Evolutionary conservation across 768 basidiomycete genomes (phyloP).

Genomic region (Psilocybe tampanensis): DNA sequence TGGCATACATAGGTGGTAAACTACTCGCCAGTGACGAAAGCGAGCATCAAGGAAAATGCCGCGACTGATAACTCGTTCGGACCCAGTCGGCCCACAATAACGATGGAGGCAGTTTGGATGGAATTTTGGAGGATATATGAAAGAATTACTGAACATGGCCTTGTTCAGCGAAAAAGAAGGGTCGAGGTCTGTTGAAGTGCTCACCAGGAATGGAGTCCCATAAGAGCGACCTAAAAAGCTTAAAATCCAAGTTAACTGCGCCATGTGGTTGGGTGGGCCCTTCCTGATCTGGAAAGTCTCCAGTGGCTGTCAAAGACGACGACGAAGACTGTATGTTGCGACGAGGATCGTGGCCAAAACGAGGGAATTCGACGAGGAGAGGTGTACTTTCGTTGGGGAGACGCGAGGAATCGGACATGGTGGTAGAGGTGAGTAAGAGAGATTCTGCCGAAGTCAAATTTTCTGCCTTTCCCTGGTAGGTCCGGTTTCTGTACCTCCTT

Average conservation of each 20-base stretch:
- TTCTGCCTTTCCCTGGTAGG: constrained; percentile 7
- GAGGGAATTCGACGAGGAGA: constrained; percentile 11
- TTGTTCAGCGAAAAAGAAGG: background rate
- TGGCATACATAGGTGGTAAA: constrained; percentile 23
- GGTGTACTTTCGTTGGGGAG: constrained; percentile 19
- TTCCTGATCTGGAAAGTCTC: constrained; percentile 33
- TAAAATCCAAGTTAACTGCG: constrained; percentile 26
- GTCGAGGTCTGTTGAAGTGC: constrained; percentile 12
- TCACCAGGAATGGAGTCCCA: constrained; percentile 62
- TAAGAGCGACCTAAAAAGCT: constrained; percentile 49
- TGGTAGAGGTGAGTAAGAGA: constrained; percentile 7
- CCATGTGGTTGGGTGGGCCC: constrained; percentile 20
- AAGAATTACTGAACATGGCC: constrained; percentile 50
- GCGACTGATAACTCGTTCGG: constrained; percentile 70
- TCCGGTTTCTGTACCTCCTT: constrained; percentile 9
- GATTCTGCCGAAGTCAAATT: constrained; percentile 9
- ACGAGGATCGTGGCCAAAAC: constrained; percentile 1
- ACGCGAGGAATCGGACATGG: constrained; percentile 13
- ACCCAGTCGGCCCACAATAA: constrained; percentile 69
- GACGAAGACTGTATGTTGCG: constrained; percentile 13
- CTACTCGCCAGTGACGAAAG: constrained; percentile 76
- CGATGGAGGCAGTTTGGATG: constrained; percentile 64
- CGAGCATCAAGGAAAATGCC: constrained; percentile 77
- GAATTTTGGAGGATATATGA: constrained; percentile 78
- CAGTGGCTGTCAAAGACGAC: constrained; percentile 18